Evolutionary conservation across 306 rosid species (phyloP).

Genomic region (Cucurbita pepo): DNA sequence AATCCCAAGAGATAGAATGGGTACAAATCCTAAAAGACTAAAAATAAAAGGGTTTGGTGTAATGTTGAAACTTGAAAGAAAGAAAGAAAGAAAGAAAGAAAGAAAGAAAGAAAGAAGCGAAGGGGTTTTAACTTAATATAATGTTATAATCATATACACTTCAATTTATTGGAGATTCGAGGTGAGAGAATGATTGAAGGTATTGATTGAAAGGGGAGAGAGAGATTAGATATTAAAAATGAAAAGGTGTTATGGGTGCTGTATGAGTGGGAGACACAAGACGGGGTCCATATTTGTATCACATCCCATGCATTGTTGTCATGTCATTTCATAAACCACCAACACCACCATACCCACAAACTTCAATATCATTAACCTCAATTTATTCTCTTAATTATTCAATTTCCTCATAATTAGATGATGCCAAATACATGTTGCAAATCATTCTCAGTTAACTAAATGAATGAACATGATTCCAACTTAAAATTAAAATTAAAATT

Average conservation of each 20-base stretch:
- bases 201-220: neutral
- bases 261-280: slow-evolving; percentile 47
- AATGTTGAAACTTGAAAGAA: neutral
- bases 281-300: slow-evolving; percentile 34
- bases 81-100: neutral
- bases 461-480: no score
- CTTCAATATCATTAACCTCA: neutral
- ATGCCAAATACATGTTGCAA: no score
- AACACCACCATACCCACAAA: neutral
- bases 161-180: no score
- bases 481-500: no score
- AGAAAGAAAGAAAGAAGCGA: neutral
- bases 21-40: slow-evolving; percentile 8
- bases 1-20: slow-evolving; percentile 23
- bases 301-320: slow-evolving; percentile 20
- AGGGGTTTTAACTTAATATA: neutral
- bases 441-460: no score
- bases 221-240: slow-evolving; percentile 4
- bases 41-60: neutral
- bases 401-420: neutral
- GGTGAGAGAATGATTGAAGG: slow-evolving; percentile 6
- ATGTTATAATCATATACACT: no score
- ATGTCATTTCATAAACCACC: slow-evolving; percentile 16
- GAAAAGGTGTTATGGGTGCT: slow-evolving; percentile 29
- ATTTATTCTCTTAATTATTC: neutral